A percentile compares a stretch with the other conserved stretches of the same genome.
These are phyloP conservation scores for Novymonas esmeraldas DNA, from an alignment of 208 protist genomes.

Conservation along the genomic window DNA sequence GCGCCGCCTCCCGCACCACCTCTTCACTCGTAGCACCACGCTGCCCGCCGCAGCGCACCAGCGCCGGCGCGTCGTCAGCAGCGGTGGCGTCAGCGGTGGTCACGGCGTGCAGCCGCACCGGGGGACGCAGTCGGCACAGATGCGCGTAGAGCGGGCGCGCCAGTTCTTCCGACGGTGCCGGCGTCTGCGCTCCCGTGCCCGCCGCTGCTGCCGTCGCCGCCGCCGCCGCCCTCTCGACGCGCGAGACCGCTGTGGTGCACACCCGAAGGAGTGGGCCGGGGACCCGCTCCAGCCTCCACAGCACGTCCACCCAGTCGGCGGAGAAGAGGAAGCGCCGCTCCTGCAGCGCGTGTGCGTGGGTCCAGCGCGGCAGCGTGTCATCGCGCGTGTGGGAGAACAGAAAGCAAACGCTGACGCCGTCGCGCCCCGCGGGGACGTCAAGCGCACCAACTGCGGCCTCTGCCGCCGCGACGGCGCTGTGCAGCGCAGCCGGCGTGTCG, in stretches of 20 bases:
- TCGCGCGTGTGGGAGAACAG: slow-evolving; percentile 35
- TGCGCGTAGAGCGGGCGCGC: slow-evolving; percentile 41
- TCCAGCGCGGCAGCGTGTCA: slow-evolving; percentile 37
- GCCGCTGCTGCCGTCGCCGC: background rate
- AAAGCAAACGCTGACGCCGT: slow-evolving; percentile 3
- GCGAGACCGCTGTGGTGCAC: background rate
- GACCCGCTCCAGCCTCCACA: slow-evolving; percentile 61
- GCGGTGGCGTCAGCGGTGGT: background rate
- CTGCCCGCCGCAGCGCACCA: slow-evolving; percentile 3
- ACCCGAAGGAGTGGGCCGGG: slow-evolving; percentile 18
- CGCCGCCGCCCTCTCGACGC: background rate
- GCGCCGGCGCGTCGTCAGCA: background rate
- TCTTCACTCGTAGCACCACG: background rate
- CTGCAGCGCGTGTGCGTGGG: slow-evolving; percentile 18
- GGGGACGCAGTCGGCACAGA: slow-evolving; percentile 40
- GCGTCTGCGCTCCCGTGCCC: background rate
- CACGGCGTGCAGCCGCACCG: slow-evolving; percentile 37
- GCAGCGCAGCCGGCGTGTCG: background rate
- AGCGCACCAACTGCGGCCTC: background rate
- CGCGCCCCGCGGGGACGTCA: background rate
- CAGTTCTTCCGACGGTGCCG: slow-evolving; percentile 13
- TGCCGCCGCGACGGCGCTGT: background rate
- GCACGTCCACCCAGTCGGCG: slow-evolving; percentile 40
- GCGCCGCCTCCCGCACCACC: background rate
- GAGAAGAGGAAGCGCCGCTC: slow-evolving; percentile 46